Evolutionary conservation across 345 rosid species (phyloP), one percentile per base, ranked within the genome.

Genomic region (Nephelium lappaceum): DNA sequence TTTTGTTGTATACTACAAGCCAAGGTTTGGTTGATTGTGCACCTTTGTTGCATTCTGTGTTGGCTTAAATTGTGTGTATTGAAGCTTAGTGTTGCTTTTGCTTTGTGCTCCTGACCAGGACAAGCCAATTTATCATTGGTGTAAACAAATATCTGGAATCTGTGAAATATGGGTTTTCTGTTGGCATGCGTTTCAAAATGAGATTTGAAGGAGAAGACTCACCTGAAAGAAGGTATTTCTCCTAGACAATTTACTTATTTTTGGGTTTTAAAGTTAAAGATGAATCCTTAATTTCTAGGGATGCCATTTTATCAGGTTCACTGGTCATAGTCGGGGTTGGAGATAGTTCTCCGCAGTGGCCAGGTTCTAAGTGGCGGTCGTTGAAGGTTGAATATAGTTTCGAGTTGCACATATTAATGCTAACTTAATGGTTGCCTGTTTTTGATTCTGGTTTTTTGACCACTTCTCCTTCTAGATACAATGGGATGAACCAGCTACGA

Each of bases 191-290:
- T 63, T 91, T 87, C 83, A 90, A 91, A 85, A 91, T 90, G 94
- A 91, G 89, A 85, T 92, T 92, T 78, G 97, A 92, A 82, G 97
- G 91, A 66, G 93, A 92, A 81, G 97, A 90, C 53, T 87, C 88
- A 82, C 89, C 93, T 67, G 97, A 91, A 83, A 91, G 88, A 81
- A 85, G 89, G 97, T 90, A 79, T 11, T 18, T 10, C 67, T 47
- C 19, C 5, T 11, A 9, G 16, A n/a, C 23, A 5, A 39, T 38
- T 19, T 53, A 31, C 27, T 42, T 5, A 8, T 55, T 19, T 63
- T n/a, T 6, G 6, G 25, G 4, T 66, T 69, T 41, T 67, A 6
- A 58, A 55, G 42, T 24, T 72, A 24, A 23, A 51, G 53, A 7
- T 27, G 41, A 7, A 23, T 69, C 18, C 42, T 67, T 58, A 77